phyloP scores from a whole-genome alignment of 2,329 filamentous ascomycete genomes.

The Thielaviopsis euricoi region DNA sequence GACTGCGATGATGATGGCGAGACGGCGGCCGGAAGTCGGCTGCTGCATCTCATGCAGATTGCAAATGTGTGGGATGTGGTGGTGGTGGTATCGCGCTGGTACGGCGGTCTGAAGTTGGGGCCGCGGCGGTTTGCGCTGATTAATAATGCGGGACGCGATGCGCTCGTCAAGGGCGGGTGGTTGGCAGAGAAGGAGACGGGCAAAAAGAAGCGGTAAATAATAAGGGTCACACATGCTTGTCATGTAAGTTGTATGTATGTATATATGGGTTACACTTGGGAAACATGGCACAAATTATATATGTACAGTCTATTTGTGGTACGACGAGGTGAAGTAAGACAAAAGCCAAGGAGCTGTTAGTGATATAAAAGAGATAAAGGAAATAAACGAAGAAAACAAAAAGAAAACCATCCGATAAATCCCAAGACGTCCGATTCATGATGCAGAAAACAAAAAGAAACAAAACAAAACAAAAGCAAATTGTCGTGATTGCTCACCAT shows the following conservation, averaged over 20 bases:
- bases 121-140: constrained; percentile 84
- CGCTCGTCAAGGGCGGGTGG: constrained; percentile 60
- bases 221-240: neutral
- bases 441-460: neutral
- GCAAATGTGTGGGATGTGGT: constrained; percentile 90
- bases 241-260: neutral
- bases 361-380: no score
- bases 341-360: no score
- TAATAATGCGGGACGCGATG: constrained; percentile 71
- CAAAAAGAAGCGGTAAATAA: constrained; percentile 25
- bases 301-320: no score
- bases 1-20: constrained; percentile 96
- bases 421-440: no score
- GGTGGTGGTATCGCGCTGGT: constrained; percentile 90
- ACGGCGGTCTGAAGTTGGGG: constrained; percentile 77
- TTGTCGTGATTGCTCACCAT: no score
- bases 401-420: neutral
- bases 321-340: no score
- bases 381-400: neutral
- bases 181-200: constrained; percentile 31
- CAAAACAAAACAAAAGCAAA: neutral
- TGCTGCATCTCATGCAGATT: constrained; percentile 82
- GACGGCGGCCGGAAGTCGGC: constrained; percentile 69
- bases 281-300: no score
- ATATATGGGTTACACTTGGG: neutral